These are phyloP conservation scores for Candida sp. DNA, from an alignment of 1,139 yeast species.

Conservation along the genomic window DNA sequence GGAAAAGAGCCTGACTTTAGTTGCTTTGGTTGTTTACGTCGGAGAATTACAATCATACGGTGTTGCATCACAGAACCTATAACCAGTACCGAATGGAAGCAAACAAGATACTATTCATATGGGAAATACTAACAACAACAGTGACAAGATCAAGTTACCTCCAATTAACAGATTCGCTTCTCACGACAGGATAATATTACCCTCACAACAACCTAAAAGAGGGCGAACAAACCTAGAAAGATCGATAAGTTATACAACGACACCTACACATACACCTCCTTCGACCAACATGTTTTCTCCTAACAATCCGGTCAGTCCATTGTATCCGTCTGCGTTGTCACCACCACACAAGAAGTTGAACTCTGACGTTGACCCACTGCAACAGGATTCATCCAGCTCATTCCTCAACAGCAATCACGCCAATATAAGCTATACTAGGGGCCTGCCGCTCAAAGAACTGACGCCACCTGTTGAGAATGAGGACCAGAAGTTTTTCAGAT, in stretches of 20 bases:
- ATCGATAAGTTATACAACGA: background rate
- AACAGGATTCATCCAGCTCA: conserved; percentile 3
- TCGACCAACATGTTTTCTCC: conserved; percentile 14
- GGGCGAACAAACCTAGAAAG: conserved; percentile 1
- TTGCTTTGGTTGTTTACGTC: too few relatives aligned
- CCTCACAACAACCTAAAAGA: conserved; percentile 10
- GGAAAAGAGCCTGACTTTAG: too few relatives aligned
- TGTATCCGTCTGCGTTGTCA: conserved; percentile 10
- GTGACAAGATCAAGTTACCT: background rate
- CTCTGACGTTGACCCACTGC: background rate
- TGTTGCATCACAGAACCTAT: too few relatives aligned
- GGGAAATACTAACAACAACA: background rate
- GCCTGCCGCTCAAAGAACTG: conserved; percentile 6
- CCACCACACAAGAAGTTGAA: conserved; percentile 7
- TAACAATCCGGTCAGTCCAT: conserved; percentile 12
- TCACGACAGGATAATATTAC: conserved; percentile 7
- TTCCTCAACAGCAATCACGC: conserved; percentile 9
- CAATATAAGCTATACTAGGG: conserved; percentile 15
- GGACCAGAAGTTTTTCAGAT: conserved; percentile 43
- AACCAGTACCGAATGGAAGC: background rate
- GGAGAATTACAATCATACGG: background rate
- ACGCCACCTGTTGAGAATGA: conserved; percentile 25
- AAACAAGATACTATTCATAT: background rate
- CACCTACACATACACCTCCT: background rate
- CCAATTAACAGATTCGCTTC: conserved; percentile 2